Percentiles rank a stretch among this genome's conserved stretches.
phyloP scores from a whole-genome alignment of 2,329 filamentous ascomycete species.

The Dactylellina drechsleri region DNA sequence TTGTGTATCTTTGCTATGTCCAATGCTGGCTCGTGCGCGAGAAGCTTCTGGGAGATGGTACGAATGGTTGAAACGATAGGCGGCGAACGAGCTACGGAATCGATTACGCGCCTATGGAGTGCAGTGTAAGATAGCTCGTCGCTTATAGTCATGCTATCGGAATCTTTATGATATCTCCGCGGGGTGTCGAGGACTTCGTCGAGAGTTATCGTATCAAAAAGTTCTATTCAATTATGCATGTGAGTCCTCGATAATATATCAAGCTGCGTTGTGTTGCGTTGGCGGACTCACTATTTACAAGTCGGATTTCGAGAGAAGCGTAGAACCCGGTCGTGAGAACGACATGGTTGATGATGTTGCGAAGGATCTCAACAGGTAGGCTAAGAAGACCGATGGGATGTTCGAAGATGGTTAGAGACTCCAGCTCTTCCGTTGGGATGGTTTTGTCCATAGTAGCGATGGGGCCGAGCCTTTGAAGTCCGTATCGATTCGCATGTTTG shows the following conservation, averaged over 20 bases:
- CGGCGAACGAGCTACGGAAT: constrained; percentile 23
- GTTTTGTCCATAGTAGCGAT: neutral
- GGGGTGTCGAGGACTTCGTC: constrained; percentile 43
- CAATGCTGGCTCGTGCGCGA: constrained; percentile 15
- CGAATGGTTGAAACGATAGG: constrained; percentile 28
- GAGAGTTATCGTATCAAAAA: constrained; percentile 34
- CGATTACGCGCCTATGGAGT: constrained; percentile 27
- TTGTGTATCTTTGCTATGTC: constrained; percentile 4
- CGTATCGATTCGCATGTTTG: neutral
- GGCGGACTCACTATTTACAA: constrained; percentile 37
- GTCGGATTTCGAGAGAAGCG: constrained; percentile 34
- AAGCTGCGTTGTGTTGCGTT: constrained; percentile 25
- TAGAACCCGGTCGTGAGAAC: constrained; percentile 39
- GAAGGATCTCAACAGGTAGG: constrained; percentile 39
- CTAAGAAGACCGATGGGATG: neutral
- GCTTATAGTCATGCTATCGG: neutral
- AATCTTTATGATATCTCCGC: constrained; percentile 17
- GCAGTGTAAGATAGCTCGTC: constrained; percentile 29
- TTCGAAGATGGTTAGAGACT: constrained; percentile 29
- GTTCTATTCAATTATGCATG: constrained; percentile 9
- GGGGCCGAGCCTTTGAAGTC: neutral
- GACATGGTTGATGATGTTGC: constrained; percentile 30
- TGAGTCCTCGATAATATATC: neutral
- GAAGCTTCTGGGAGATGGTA: constrained; percentile 1
- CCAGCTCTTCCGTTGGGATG: constrained; percentile 17